These are phyloP conservation scores for Ballota nigra DNA, from an alignment of 257 asterid genomes.

Conservation along the genomic window DNA sequence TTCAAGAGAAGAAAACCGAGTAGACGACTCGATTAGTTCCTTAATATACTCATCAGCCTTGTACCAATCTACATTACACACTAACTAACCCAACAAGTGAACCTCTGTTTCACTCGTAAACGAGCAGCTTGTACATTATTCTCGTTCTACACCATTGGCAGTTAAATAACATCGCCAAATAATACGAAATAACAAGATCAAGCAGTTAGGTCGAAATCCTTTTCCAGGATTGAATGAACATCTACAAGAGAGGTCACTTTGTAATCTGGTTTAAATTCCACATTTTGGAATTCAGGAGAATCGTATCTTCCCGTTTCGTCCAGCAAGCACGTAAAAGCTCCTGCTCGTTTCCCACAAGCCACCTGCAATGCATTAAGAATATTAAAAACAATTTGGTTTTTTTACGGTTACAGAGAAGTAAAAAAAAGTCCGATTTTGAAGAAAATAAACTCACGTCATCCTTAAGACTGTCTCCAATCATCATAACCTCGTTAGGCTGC, in stretches of 20 bases:
- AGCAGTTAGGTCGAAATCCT: conserved; percentile 53
- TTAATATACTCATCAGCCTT: conserved; percentile 3
- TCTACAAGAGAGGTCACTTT: conserved; percentile 72
- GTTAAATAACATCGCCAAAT: neutral
- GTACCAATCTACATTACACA: neutral
- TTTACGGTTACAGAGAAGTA: neutral
- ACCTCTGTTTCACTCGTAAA: conserved; percentile 10
- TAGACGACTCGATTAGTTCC: neutral
- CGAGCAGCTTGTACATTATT: neutral
- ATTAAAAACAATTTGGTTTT: neutral
- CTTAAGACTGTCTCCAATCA: conserved; percentile 95
- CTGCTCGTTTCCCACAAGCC: conserved; percentile 90
- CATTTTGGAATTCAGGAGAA: conserved; percentile 55
- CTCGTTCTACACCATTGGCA: neutral
- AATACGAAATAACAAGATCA: conserved; percentile 25
- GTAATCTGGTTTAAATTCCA: conserved; percentile 76
- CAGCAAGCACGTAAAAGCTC: conserved; percentile 83
- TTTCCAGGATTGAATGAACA: conserved; percentile 53
- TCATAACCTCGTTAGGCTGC: conserved; percentile 79
- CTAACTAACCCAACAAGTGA: neutral
- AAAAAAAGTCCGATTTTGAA: neutral
- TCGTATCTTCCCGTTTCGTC: conserved; percentile 85
- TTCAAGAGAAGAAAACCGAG: neutral
- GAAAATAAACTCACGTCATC: conserved; percentile 65
- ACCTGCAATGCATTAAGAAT: conserved; percentile 50